Base-by-base conservation (phyloP, 148 eudicot genomes). In the Rhododendron molle region DNA sequence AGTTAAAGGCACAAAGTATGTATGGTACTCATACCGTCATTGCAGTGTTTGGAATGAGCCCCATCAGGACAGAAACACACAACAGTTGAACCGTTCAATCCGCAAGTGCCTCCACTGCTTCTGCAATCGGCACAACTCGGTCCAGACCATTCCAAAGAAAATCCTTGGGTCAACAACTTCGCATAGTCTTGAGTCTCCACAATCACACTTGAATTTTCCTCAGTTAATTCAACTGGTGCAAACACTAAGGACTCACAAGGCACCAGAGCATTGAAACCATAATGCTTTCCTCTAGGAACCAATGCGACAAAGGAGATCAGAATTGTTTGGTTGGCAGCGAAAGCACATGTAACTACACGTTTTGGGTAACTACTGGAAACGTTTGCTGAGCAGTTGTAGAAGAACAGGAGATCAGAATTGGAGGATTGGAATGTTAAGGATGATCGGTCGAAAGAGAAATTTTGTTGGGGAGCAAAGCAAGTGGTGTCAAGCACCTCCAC, bases 21-120 rank as follows among this genome's bases (percentile, higher is more conserved):
- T 18, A 40, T 18, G 46, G 43, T 14, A 28, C 87, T 87, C 69
- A 87, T 91, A 72, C 76, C 76, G 4, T 30, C 40, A 13, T 72
- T 72, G 2, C 40, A 72, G 36, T 1, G 16, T 72, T 15, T 14
- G 21, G 21, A 14, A 74, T 36, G 92, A 83, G 89, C 87, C 81
- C 92, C 80, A 79, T 92, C 92, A 76, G 26, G 26, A 21, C 78
- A 74, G n/a, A 74, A 74, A 36, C 78, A 36, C 46, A 74, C 1
- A 0, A 38, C 26, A 8, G 13, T 76, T 38, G 11, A 0, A 36
- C 43, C 0, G 46, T 5, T 74, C 43, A 16, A 16, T 18, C 78
- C 78, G 18, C 46, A 74, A 36, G 18, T 18, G 46, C 78, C 79
- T 36, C 79, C 79, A 8, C 79, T 38, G 49, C 26, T 74, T 76